Percentiles rank a stretch among this genome's conserved stretches.
These are phyloP conservation scores for Geranomyces variabilis DNA, from an alignment of 192 early-diverging fungal species.

Conservation along the genomic window DNA sequence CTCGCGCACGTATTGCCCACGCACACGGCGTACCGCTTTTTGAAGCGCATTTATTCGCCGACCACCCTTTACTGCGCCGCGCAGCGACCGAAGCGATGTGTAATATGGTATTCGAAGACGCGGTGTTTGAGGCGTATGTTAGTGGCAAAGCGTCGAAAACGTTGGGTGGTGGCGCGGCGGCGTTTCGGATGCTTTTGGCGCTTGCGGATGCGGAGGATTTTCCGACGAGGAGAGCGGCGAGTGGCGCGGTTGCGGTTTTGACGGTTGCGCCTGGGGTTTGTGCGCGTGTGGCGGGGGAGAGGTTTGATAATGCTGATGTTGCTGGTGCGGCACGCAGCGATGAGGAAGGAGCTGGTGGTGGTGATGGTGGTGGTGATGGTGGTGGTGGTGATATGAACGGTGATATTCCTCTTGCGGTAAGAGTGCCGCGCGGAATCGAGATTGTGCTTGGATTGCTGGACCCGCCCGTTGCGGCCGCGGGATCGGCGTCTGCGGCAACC, in stretches of 20 bases:
- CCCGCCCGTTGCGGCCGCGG: neutral
- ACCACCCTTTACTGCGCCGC: conserved; percentile 75
- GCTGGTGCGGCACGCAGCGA: neutral
- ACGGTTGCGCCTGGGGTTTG: conserved; percentile 57
- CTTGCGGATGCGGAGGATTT: conserved; percentile 87
- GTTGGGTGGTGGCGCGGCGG: neutral
- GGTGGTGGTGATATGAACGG: conserved; percentile 22
- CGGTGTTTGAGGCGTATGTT: conserved; percentile 80
- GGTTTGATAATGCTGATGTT: neutral
- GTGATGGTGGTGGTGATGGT: too few relatives aligned
- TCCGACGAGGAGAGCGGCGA: conserved; percentile 79
- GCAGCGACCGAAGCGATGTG: conserved; percentile 91
- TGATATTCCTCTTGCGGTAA: too few relatives aligned
- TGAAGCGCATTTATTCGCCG: conserved; percentile 80
- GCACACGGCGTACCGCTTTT: conserved; percentile 69
- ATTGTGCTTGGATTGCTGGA: conserved; percentile 1
- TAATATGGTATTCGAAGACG: conserved; percentile 86
- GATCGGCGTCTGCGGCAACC: neutral
- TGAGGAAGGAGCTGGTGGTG: conserved; percentile 47
- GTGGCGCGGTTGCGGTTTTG: conserved; percentile 85
- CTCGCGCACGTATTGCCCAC: conserved; percentile 58
- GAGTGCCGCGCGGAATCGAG: conserved; percentile 2
- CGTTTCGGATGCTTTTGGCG: conserved; percentile 74
- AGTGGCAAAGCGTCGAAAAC: conserved; percentile 38
- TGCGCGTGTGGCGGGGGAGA: conserved; percentile 58